Percentiles rank a stretch among this genome's conserved stretches.
phyloP scores from a whole-genome alignment of 345 rosid species.

The Arabidopsis suecica region DNA sequence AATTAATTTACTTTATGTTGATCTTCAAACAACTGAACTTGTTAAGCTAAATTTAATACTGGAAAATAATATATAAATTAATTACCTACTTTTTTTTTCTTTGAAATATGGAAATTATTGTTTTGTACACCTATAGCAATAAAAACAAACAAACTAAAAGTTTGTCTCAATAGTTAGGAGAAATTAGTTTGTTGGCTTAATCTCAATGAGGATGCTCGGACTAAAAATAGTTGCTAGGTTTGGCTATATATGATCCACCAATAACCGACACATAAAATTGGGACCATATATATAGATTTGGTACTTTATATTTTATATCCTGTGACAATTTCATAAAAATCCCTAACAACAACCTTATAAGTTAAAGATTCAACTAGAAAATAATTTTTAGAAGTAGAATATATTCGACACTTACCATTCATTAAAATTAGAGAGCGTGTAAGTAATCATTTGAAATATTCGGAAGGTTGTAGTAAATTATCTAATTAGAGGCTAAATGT shows the following conservation, averaged over 20 bases:
- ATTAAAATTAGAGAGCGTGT: no score
- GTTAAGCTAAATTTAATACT: neutral
- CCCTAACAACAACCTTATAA: no score
- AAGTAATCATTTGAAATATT: no score
- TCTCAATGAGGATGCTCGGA: slow-evolving; percentile 19
- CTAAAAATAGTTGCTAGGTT: slow-evolving; percentile 10
- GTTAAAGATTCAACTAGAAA: no score
- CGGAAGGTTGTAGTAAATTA: no score
- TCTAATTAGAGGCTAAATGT: no score
- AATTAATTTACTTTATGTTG: neutral
- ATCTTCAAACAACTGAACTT: neutral
- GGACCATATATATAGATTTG: no score
- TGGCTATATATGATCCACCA: slow-evolving; percentile 26
- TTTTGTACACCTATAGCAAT: neutral
- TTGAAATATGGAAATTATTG: neutral
- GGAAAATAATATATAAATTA: neutral
- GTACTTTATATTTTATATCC: no score
- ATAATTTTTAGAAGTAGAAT: no score
- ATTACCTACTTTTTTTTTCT: neutral
- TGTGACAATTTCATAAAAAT: no score
- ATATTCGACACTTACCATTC: no score
- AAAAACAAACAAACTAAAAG: neutral
- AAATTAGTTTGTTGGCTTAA: slow-evolving; percentile 15
- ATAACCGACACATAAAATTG: neutral
- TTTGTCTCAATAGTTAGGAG: slow-evolving; percentile 4